These are phyloP conservation scores for Caryopteris hybrid DNA, from an alignment of 305 asterid genomes.

Conservation along the genomic window DNA sequence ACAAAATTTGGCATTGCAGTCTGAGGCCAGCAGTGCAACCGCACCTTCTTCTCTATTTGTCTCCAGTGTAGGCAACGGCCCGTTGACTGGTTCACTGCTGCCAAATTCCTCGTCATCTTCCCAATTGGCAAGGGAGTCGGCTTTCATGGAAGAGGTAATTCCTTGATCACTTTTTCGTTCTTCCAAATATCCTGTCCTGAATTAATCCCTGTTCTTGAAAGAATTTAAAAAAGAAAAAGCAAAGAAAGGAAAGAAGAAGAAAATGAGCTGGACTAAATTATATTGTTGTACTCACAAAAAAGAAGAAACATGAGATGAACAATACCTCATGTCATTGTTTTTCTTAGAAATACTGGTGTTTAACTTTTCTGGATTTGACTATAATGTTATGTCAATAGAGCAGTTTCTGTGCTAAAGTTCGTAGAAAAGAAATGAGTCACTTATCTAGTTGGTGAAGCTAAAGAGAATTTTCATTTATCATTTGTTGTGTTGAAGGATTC, in stretches of 20 bases:
- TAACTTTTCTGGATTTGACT: too few species aligned
- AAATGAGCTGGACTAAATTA: neutral
- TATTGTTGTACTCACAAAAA: neutral
- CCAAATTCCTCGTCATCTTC: conserved; percentile 74
- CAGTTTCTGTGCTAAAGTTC: neutral
- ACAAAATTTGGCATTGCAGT: conserved; percentile 66
- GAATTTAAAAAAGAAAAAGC: neutral
- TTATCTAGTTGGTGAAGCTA: neutral
- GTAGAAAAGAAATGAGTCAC: neutral
- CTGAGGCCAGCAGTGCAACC: conserved; percentile 67
- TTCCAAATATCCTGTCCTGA: neutral
- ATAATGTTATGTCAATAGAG: too few species aligned
- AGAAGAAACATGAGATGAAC: neutral
- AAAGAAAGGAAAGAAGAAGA: neutral
- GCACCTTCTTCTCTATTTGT: conserved; percentile 52
- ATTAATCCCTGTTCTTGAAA: neutral
- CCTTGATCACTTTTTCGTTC: neutral
- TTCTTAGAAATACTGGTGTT: too few species aligned
- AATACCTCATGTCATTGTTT: too few species aligned
- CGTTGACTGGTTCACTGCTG: conserved; percentile 51
- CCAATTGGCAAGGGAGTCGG: conserved; percentile 72
- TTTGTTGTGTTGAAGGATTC: neutral
- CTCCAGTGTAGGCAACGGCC: conserved; percentile 67
- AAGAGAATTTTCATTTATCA: neutral
- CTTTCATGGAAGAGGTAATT: conserved; percentile 84